These are phyloP conservation scores for Trichoderma atrobrunneum DNA, from an alignment of 2,329 filamentous ascomycete genomes.

Conservation along the genomic window DNA sequence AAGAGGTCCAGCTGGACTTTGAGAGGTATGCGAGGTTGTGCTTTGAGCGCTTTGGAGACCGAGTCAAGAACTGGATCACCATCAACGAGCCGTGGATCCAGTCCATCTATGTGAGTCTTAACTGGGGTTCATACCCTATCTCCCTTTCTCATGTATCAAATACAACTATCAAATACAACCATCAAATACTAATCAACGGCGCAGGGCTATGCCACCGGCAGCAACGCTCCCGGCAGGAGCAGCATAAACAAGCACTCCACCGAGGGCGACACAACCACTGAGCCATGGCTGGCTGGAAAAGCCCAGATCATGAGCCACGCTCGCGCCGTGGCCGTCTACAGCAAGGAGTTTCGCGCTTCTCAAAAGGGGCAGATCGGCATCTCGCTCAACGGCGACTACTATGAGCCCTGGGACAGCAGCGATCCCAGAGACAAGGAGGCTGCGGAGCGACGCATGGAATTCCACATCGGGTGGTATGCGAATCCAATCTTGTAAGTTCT, in stretches of 20 bases:
- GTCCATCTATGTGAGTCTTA: conserved; percentile 32
- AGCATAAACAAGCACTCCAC: conserved; percentile 23
- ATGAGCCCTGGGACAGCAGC: conserved; percentile 35
- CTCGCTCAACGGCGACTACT: conserved; percentile 39
- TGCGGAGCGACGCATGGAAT: conserved; percentile 36
- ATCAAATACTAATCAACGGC: background rate
- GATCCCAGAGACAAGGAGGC: conserved; percentile 31
- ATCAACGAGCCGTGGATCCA: conserved; percentile 41
- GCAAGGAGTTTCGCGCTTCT: conserved; percentile 29
- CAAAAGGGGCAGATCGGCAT: conserved; percentile 36
- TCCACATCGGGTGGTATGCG: conserved; percentile 41
- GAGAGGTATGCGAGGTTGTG: conserved; percentile 37
- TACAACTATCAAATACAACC: background rate
- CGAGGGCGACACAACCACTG: conserved; percentile 33
- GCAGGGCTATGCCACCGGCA: conserved; percentile 35
- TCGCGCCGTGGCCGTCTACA: conserved; percentile 33
- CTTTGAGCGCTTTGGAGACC: conserved; percentile 41
- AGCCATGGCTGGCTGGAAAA: conserved; percentile 38
- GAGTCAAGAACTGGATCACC: conserved; percentile 40
- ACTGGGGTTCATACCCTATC: background rate
- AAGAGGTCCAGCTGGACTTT: conserved; percentile 35
- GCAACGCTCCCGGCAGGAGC: conserved; percentile 34
- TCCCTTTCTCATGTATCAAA: background rate
- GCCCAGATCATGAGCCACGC: conserved; percentile 37
- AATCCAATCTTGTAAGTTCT: conserved; percentile 38